phyloP scores from a whole-genome alignment of 352 stramenopile species.

The Pythium scleroteichum region DNA sequence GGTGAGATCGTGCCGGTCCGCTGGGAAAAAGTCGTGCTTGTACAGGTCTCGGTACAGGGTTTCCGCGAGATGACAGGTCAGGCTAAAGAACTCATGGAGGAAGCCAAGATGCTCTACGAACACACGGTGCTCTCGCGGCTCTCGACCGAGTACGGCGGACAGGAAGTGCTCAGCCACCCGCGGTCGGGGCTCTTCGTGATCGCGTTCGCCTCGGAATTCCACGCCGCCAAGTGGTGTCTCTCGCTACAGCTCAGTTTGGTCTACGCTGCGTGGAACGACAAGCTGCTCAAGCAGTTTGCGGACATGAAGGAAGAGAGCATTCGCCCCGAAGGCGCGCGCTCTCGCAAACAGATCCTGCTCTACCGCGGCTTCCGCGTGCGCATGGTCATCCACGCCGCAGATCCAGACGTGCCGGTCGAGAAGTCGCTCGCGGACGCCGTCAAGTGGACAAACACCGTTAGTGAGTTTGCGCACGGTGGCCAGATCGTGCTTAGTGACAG shows the following conservation, averaged over 20 bases:
- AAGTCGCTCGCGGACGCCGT: conserved; percentile 70
- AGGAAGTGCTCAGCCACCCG: conserved; percentile 80
- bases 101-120: conserved; percentile 84
- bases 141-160: conserved; percentile 77
- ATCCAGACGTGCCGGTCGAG: conserved; percentile 52
- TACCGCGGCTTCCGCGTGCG: conserved; percentile 84
- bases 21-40: conserved; percentile 84
- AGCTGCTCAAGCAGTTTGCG: conserved; percentile 81
- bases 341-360: conserved; percentile 74
- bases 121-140: conserved; percentile 85
- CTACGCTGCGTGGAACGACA: conserved; percentile 87
- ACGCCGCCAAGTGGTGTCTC: conserved; percentile 86
- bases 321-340: conserved; percentile 17
- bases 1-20: conserved; percentile 69
- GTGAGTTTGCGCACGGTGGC: conserved; percentile 78
- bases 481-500: conserved; percentile 86
- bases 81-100: conserved; percentile 85
- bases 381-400: conserved; percentile 84
- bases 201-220: conserved; percentile 83
- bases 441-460: conserved; percentile 86
- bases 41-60: conserved; percentile 83
- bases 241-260: conserved; percentile 84
- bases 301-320: conserved; percentile 77
- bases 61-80: conserved; percentile 78
- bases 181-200: conserved; percentile 81